A percentile compares a stretch with the other conserved stretches of the same genome.
phyloP scores from a whole-genome alignment of 2,329 filamentous ascomycete species.

The Ramularia endophylla region DNA sequence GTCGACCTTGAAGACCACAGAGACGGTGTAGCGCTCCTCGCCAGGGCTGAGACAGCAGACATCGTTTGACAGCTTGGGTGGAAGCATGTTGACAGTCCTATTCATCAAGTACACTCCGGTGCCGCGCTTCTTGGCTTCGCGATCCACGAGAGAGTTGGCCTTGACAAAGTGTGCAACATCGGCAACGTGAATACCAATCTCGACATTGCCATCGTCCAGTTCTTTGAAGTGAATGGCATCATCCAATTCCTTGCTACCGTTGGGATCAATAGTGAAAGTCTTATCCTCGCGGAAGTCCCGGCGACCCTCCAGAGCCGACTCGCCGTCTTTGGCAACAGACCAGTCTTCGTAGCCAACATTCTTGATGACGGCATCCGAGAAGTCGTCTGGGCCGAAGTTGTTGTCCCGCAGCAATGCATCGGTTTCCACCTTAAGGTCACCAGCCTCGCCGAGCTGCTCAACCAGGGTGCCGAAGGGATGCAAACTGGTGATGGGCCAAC shows the following conservation, averaged over 20 bases:
- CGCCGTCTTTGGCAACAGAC: constrained; percentile 78
- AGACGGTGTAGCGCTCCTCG: constrained; percentile 86
- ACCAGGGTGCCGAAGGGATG: constrained; percentile 97
- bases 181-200: constrained; percentile 91
- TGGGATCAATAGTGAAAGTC: constrained; percentile 87
- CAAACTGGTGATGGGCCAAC: constrained; percentile 99
- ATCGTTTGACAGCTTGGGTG: constrained; percentile 75
- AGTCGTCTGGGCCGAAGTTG: constrained; percentile 97
- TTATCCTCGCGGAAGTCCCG: constrained; percentile 87
- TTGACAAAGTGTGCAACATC: constrained; percentile 98
- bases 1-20: constrained; percentile 88
- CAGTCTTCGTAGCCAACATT: constrained; percentile 90
- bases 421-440: constrained; percentile 94
- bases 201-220: constrained; percentile 74
- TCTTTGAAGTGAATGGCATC: constrained; percentile 90
- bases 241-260: constrained; percentile 80
- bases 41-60: constrained; percentile 81
- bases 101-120: constrained; percentile 95
- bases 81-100: constrained; percentile 80
- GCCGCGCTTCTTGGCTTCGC: constrained; percentile 95
- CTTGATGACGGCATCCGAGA: constrained; percentile 90
- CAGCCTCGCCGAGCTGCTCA: constrained; percentile 95
- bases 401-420: constrained; percentile 96
- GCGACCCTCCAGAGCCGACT: constrained; percentile 64
- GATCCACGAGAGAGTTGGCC: constrained; percentile 87